Base-by-base conservation (phyloP, 148 eudicot genomes). In the Silene conica region DNA sequence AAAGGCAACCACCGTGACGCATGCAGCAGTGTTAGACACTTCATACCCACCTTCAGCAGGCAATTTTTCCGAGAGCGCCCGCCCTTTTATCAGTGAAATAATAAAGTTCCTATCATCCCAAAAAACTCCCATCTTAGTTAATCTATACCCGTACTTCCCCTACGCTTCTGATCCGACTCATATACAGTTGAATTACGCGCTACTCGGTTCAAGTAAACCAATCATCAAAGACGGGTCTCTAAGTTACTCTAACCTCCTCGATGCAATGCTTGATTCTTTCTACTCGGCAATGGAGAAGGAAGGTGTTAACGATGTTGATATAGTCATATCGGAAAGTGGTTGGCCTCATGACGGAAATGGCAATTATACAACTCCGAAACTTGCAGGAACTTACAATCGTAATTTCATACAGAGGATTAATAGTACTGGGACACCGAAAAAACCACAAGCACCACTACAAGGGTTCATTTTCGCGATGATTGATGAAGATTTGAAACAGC, bases 131-230 rank as follows among this genome's bases (percentile, higher is more conserved):
- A 62, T 85, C 28, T 67, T 87, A 45, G 71, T 70, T 25, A 84
- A 86, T 25, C 55, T 84, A 21, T 89, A 89, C 74, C 91, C 91
- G 0, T 89, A 84, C 61, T 85, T 86, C 23, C 82, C 89, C 10
- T 74, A 85, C 22, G 80, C 77, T 0, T 38, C 74, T 0, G 73
- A 79, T 34, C 84, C 91, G 0, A 21, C 3, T 0, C 12, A 83
- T 7, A 45, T 88, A 2, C 67, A 46, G 4, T 23, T 89, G 6
- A 82, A 80, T 3, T 89, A 83, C 25, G 88, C 91, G 0, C 73
- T 52, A 5, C 82, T 87, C 61, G 76, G 70, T 1, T 64, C 83
- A 0, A 25, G 38, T 0, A 8, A 38, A 0, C 45, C 74, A 0
- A 81, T 77, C 14, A 67, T 71, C 23, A 71, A 31, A 20, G 88